Evolutionary conservation across 176 grass and related monocot genomes (phyloP).

Genomic region (Triticum monococcum): DNA sequence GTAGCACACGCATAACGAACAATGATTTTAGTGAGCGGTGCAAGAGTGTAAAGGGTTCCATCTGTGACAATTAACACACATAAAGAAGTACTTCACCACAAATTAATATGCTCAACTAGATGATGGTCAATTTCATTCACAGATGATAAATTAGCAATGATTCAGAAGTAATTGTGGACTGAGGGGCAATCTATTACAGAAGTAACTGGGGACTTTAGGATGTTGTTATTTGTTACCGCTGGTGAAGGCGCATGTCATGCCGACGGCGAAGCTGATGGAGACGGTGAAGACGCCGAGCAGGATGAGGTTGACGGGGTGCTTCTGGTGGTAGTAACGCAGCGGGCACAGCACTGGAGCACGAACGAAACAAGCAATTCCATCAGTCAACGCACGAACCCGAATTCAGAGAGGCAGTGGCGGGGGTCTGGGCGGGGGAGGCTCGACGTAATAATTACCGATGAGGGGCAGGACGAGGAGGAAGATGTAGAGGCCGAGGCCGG

Average conservation of each 20-base stretch:
- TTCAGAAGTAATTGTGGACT: neutral
- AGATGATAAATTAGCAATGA: neutral
- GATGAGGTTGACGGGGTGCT: slow-evolving; percentile 74
- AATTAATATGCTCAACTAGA: no score
- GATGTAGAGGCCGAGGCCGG: slow-evolving; percentile 66
- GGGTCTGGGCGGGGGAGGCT: neutral
- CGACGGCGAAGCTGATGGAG: slow-evolving; percentile 66
- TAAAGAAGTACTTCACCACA: neutral
- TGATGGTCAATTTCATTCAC: no score
- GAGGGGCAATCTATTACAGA: no score
- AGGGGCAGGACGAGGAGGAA: slow-evolving; percentile 68
- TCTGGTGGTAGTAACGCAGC: slow-evolving; percentile 61
- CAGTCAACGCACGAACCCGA: neutral
- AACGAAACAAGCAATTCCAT: neutral
- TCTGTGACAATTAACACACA: neutral
- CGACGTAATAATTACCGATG: slow-evolving; percentile 14
- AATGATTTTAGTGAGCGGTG: neutral
- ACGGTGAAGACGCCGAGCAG: slow-evolving; percentile 74
- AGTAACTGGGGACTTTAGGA: no score
- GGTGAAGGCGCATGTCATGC: slow-evolving; percentile 76
- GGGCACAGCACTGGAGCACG: slow-evolving; percentile 57
- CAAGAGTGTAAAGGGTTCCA: neutral
- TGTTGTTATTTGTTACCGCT: slow-evolving; percentile 41
- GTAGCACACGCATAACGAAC: neutral
- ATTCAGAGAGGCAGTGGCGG: neutral